Evolutionary conservation across 768 basidiomycete species (phyloP).

Genomic region (Auriculariales sp.): DNA sequence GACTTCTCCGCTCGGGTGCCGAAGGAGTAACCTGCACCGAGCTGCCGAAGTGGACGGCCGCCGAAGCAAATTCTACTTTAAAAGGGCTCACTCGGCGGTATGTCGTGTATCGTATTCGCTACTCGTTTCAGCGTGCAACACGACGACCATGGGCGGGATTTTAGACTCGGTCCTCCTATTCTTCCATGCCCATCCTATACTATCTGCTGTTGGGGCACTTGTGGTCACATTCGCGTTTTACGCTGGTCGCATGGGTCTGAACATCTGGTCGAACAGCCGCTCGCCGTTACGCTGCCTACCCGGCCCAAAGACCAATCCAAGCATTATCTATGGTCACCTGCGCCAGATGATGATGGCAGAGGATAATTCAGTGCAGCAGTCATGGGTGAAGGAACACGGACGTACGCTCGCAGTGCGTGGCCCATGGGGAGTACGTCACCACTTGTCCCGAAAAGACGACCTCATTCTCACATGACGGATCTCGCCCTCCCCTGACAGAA

Average conservation of each 20-base stretch:
- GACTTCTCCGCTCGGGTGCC: too few relatives aligned
- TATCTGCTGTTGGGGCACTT: too few relatives aligned
- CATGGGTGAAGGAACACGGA: background rate
- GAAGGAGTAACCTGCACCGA: too few relatives aligned
- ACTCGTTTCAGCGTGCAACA: too few relatives aligned
- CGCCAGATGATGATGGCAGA: background rate
- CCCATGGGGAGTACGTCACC: background rate
- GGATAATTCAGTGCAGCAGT: background rate
- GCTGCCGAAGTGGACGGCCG: too few relatives aligned
- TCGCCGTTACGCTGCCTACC: background rate
- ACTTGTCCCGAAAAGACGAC: background rate
- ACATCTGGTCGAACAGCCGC: background rate
- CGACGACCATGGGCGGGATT: too few relatives aligned
- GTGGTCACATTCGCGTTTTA: background rate
- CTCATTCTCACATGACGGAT: background rate
- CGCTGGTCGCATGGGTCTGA: background rate
- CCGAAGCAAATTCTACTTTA: too few relatives aligned
- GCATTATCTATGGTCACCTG: background rate
- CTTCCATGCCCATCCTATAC: too few relatives aligned
- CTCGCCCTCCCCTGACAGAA: too few relatives aligned
- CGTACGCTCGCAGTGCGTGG: background rate
- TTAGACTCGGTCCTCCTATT: too few relatives aligned
- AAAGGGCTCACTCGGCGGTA: too few relatives aligned
- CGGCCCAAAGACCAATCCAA: background rate
- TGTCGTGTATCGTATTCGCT: too few relatives aligned